A percentile compares a stretch with the other conserved stretches of the same genome.
phyloP scores from a whole-genome alignment of 1,284 basidiomycete species.

The Cystobasidium sp. region DNA sequence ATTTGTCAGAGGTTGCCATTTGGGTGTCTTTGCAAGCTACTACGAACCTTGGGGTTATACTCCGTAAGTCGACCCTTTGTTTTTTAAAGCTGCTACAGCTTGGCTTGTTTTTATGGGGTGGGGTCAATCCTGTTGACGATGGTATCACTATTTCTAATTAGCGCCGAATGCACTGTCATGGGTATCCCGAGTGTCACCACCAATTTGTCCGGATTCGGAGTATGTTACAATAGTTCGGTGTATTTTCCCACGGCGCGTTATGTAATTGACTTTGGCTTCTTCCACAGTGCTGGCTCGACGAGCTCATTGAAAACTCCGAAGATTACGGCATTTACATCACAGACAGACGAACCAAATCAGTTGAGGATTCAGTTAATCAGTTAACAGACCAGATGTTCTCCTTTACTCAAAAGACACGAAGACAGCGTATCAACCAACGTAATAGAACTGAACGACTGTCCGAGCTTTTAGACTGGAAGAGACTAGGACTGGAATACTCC shows the following conservation, averaged over 20 bases:
- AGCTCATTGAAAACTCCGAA: constrained; percentile 79
- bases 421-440: constrained; percentile 96
- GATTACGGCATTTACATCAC: constrained; percentile 79
- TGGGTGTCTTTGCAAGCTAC: constrained; percentile 97
- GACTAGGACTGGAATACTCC: constrained; percentile 93
- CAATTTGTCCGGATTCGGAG: constrained; percentile 76
- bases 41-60: constrained; percentile 68
- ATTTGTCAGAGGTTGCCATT: constrained; percentile 95
- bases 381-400: constrained; percentile 69
- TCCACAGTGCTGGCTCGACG: constrained; percentile 86
- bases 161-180: constrained; percentile 73
- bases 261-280: background rate
- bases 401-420: constrained; percentile 85
- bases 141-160: background rate
- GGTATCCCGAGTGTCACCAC: constrained; percentile 96
- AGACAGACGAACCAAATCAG: constrained; percentile 83
- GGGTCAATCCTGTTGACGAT: too few species aligned
- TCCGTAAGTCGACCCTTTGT: constrained; percentile 16
- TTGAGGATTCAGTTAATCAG: constrained; percentile 86
- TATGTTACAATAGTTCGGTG: background rate
- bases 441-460: constrained; percentile 93
- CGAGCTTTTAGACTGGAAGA: constrained; percentile 97
- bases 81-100: background rate
- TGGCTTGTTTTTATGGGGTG: too few species aligned
- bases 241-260: background rate